Conservation (phyloP, 2,329 filamentous ascomycete species). For the Colletotrichum shisoi region DNA sequence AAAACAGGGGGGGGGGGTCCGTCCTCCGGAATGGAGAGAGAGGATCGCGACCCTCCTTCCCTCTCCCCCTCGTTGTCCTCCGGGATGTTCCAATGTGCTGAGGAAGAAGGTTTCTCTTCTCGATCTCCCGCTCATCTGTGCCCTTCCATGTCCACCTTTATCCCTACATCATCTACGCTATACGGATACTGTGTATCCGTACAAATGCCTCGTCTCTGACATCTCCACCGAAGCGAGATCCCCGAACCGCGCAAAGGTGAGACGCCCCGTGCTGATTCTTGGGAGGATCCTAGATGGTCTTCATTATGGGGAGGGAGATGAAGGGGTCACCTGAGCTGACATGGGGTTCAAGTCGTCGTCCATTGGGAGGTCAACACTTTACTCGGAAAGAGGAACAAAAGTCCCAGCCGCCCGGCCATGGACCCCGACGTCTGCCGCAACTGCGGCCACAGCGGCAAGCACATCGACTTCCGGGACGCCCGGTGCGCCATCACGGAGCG, state of each 20-base stretch:
- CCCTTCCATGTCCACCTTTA: slow-evolving; percentile 19
- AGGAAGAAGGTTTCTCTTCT: slow-evolving; percentile 18
- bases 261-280: slow-evolving; percentile 1
- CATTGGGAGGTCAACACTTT: not conserved
- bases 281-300: not conserved
- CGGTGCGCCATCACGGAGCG: slow-evolving; percentile 37
- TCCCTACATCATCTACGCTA: slow-evolving; percentile 28
- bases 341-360: slow-evolving; percentile 1
- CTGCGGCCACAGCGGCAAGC: slow-evolving; percentile 36
- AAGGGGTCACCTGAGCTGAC: slow-evolving; percentile 4
- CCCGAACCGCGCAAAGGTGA: slow-evolving; percentile 17
- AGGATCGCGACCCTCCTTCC: slow-evolving; percentile 21
- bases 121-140: slow-evolving; percentile 18
- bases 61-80: not conserved
- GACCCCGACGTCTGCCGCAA: slow-evolving; percentile 36
- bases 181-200: too few species aligned
- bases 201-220: slow-evolving; percentile 9
- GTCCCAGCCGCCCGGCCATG: slow-evolving; percentile 3
- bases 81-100: slow-evolving; percentile 20
- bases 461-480: slow-evolving; percentile 30
- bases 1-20: slow-evolving; percentile 2
- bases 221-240: slow-evolving; percentile 20
- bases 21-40: slow-evolving; percentile 10
- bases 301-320: not conserved
- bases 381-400: too few species aligned